Evolutionary conservation across 2,329 filamentous ascomycete genomes (phyloP).

Genomic region (Sodiomyces alkalinus): DNA sequence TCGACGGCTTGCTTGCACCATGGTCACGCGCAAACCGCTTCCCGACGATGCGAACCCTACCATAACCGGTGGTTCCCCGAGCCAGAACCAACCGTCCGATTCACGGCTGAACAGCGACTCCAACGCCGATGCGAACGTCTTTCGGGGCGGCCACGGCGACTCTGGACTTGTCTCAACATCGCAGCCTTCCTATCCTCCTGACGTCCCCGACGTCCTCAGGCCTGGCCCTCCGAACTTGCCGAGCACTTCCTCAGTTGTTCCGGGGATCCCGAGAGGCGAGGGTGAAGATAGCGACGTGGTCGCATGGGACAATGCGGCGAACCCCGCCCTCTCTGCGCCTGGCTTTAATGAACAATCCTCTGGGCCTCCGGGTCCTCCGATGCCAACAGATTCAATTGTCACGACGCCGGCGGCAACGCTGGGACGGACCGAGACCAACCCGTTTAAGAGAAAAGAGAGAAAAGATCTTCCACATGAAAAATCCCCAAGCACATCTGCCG

Average conservation of each 20-base stretch:
- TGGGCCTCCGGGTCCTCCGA: slow-evolving; percentile 6
- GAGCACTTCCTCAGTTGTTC: no score
- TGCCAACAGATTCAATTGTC: slow-evolving; percentile 1
- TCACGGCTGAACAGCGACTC: slow-evolving; percentile 11
- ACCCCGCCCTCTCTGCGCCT: slow-evolving; percentile 3
- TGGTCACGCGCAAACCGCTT: slow-evolving; percentile 26
- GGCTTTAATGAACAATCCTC: not conserved
- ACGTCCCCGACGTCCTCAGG: slow-evolving; percentile 17
- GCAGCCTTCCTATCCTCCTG: slow-evolving; percentile 4
- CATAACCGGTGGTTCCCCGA: slow-evolving; percentile 10
- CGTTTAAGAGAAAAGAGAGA: slow-evolving; percentile 36
- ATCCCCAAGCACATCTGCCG: slow-evolving; percentile 3
- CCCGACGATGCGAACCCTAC: slow-evolving; percentile 14
- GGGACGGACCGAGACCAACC: slow-evolving; percentile 30
- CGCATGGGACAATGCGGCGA: no score
- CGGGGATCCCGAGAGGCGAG: slow-evolving; percentile 3
- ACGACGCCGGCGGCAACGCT: no score
- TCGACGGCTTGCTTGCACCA: no score
- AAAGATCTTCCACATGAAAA: slow-evolving; percentile 22
- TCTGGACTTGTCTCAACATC: no score
- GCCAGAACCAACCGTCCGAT: slow-evolving; percentile 9
- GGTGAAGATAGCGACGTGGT: no score
- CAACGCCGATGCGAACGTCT: slow-evolving; percentile 12
- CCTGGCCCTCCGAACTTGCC: slow-evolving; percentile 11
- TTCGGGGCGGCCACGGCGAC: no score